These are phyloP conservation scores for Aspergillus felis DNA, from an alignment of 2,329 filamentous ascomycete species.

Conservation along the genomic window DNA sequence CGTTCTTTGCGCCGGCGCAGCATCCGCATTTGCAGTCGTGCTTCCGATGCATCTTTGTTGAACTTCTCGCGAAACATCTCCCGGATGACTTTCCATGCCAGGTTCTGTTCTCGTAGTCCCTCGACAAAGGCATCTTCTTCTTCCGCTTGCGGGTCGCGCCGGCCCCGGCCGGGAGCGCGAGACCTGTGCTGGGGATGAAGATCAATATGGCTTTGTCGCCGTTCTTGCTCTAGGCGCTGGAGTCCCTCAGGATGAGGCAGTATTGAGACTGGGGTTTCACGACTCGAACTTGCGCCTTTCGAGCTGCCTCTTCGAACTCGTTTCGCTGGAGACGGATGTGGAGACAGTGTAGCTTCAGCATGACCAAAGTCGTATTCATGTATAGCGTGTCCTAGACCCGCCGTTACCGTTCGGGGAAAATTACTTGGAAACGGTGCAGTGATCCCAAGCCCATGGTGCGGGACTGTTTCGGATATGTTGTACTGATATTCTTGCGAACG, in stretches of 20 bases:
- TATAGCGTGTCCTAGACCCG: slow-evolving; percentile 23
- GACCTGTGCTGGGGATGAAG: slow-evolving; percentile 22
- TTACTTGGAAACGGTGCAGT: slow-evolving; percentile 29
- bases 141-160: slow-evolving; percentile 35
- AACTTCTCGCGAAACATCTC: slow-evolving; percentile 35
- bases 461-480: slow-evolving; percentile 23
- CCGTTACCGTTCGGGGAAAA: slow-evolving; percentile 25
- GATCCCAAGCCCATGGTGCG: slow-evolving; percentile 37
- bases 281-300: slow-evolving; percentile 16
- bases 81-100: slow-evolving; percentile 38
- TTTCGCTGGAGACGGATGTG: slow-evolving; percentile 21
- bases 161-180: slow-evolving; percentile 30
- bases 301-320: slow-evolving; percentile 19
- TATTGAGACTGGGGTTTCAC: slow-evolving; percentile 33
- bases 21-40: slow-evolving; percentile 42
- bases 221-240: slow-evolving; percentile 36
- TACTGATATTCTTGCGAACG: slow-evolving; percentile 38
- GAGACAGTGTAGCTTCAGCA: slow-evolving; percentile 20
- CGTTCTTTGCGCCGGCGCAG: slow-evolving; percentile 35
- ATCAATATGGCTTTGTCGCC: slow-evolving; percentile 24
- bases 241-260: slow-evolving; percentile 39
- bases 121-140: slow-evolving; percentile 39
- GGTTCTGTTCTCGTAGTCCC: slow-evolving; percentile 32
- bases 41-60: slow-evolving; percentile 36
- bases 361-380: slow-evolving; percentile 19